Evolutionary conservation across 257 asterid species (phyloP).

Genomic region (Fraxinus quadrangulata): DNA sequence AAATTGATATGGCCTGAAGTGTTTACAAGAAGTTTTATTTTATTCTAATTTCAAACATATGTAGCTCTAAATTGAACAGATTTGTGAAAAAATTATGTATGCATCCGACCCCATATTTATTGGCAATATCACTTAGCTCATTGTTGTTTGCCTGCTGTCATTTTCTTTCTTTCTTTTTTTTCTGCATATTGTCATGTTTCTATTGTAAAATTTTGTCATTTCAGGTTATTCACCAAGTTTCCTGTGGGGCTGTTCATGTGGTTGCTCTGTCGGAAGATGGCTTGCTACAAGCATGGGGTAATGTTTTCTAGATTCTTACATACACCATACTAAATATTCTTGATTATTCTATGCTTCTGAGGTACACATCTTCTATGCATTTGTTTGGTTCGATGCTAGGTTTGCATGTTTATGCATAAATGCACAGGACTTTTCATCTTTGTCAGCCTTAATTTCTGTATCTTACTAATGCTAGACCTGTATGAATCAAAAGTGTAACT

Average conservation of each 20-base stretch:
- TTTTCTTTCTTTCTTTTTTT: not conserved
- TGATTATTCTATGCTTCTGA: slow-evolving; percentile 19
- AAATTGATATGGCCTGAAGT: not conserved
- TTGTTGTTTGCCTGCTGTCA: not conserved
- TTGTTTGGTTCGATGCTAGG: slow-evolving; percentile 18
- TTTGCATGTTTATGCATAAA: slow-evolving; percentile 17
- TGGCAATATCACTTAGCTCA: not conserved
- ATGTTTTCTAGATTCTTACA: slow-evolving; percentile 17
- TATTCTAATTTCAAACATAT: too few relatives aligned
- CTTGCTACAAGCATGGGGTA: slow-evolving; percentile 93
- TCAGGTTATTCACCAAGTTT: slow-evolving; percentile 83
- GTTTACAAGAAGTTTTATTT: too few relatives aligned
- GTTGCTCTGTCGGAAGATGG: slow-evolving; percentile 96
- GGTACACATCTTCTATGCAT: slow-evolving; percentile 9
- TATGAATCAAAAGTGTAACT: slow-evolving; percentile 29
- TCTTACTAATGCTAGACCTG: slow-evolving; percentile 22
- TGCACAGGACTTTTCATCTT: slow-evolving; percentile 12
- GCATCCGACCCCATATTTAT: not conserved
- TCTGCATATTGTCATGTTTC: not conserved
- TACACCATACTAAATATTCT: slow-evolving; percentile 15
- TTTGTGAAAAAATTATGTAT: not conserved
- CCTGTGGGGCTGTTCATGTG: slow-evolving; percentile 96
- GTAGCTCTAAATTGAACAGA: not conserved
- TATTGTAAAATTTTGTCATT: slow-evolving; percentile 24
- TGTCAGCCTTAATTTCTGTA: slow-evolving; percentile 11